Conservation (phyloP, 1,139 yeast species). For the Yamadazyma oceani region DNA sequence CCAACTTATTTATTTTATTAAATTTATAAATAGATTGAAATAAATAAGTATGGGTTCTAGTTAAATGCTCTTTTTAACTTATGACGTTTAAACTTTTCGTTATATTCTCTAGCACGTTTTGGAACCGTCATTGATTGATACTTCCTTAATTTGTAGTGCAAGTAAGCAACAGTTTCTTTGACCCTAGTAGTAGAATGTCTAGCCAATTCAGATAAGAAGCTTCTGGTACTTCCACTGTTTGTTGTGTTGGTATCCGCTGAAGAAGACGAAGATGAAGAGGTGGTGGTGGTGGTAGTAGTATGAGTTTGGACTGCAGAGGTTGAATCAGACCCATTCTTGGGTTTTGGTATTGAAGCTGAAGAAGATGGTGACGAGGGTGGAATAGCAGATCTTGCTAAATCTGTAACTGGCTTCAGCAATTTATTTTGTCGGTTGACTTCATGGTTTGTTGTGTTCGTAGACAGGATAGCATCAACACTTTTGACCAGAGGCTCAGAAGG, state of each 20-base stretch:
- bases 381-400: neutral
- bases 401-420: too few relatives aligned
- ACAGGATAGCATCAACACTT: too few relatives aligned
- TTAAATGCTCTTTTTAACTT: neutral
- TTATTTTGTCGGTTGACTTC: too few relatives aligned
- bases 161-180: constrained; percentile 23
- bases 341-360: neutral
- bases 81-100: neutral
- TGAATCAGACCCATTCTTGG: too few relatives aligned
- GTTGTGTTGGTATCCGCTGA: neutral
- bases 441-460: too few relatives aligned
- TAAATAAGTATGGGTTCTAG: constrained; percentile 1
- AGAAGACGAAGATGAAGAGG: too few relatives aligned
- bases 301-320: neutral
- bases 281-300: too few relatives aligned
- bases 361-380: too few relatives aligned
- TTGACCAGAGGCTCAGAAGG: too few relatives aligned
- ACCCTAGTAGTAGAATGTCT: constrained; percentile 15
- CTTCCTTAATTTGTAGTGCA: constrained; percentile 19
- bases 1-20: neutral
- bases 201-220: constrained; percentile 19
- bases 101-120: constrained; percentile 7
- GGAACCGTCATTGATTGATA: constrained; percentile 9
- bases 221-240: constrained; percentile 11
- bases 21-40: neutral